phyloP scores from a whole-genome alignment of 257 asterid species.

The Solanum lycopersicoides region DNA sequence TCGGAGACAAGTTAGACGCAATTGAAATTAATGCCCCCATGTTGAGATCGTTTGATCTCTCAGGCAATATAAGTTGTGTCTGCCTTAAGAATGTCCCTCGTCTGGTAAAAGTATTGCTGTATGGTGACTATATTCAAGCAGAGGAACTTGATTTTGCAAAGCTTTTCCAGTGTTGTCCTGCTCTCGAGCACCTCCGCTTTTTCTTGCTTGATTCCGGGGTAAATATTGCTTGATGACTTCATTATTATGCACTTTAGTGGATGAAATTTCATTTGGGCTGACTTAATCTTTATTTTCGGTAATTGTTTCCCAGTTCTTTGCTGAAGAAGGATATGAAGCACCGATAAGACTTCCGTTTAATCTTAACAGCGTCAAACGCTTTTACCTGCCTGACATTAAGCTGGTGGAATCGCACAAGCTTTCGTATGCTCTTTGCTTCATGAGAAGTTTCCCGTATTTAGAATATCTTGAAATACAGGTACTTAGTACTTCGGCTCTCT shows the following conservation, averaged over 20 bases:
- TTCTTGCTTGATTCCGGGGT: not conserved
- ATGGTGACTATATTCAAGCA: not conserved
- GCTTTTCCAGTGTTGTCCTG: not conserved
- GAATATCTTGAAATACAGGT: not conserved
- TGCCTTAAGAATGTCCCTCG: not conserved
- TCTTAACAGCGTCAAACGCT: not conserved
- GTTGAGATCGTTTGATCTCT: not conserved
- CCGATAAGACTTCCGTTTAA: not conserved
- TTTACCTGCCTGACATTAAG: not conserved
- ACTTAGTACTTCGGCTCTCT: not conserved
- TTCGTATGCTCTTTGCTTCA: not conserved
- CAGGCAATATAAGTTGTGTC: not conserved
- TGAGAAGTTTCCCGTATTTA: not conserved
- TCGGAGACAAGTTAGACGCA: not conserved
- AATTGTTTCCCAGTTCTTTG: not conserved
- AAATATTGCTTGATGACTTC: not conserved
- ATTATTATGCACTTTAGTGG: not conserved
- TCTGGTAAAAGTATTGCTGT: not conserved
- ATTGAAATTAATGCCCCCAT: not conserved
- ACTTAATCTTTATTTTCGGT: not conserved
- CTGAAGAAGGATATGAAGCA: not conserved
- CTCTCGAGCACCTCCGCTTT: not conserved
- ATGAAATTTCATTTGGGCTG: not conserved
- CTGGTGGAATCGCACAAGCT: not conserved
- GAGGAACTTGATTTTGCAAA: not conserved